Evolutionary conservation across 225 moss, liverwort and hornwort genomes (phyloP).

Genomic region (Anthoceros angustus): DNA sequence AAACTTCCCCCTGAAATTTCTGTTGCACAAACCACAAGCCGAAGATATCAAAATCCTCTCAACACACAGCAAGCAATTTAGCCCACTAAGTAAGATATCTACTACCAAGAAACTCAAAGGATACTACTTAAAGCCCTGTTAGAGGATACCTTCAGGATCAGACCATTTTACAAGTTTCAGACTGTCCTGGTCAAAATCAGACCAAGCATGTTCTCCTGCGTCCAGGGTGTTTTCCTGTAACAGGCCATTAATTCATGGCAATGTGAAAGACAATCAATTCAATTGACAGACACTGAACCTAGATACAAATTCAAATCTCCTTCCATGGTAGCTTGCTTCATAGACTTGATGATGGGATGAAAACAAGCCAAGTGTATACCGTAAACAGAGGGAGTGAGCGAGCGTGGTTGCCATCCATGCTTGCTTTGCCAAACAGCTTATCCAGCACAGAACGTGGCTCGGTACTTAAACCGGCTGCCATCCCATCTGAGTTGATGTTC

Average conservation of each 20-base stretch:
- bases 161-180: conserved; percentile 92
- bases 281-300: neutral
- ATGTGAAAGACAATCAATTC: conserved; percentile 11
- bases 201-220: conserved; percentile 47
- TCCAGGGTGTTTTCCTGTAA: conserved; percentile 31
- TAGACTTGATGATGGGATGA: neutral
- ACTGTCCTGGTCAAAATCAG: conserved; percentile 42
- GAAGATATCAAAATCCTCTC: neutral
- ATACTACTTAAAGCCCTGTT: neutral
- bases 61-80: neutral
- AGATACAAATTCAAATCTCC: neutral
- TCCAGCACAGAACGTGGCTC: conserved; percentile 56
- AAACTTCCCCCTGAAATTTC: conserved; percentile 31
- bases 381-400: conserved; percentile 35
- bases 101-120: neutral
- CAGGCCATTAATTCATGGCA: conserved; percentile 4
- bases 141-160: conserved; percentile 49
- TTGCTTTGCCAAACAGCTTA: conserved; percentile 61
- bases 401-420: conserved; percentile 33
- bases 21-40: conserved; percentile 12
- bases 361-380: conserved; percentile 15
- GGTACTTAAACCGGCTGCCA: conserved; percentile 28
- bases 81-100: neutral
- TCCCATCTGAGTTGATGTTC: conserved; percentile 30
- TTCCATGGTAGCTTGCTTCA: neutral